Percentiles rank a stretch among this genome's conserved stretches.
Evolutionary conservation across 208 protist species (phyloP).

Genomic region (Acanthamoeba triangularis): DNA sequence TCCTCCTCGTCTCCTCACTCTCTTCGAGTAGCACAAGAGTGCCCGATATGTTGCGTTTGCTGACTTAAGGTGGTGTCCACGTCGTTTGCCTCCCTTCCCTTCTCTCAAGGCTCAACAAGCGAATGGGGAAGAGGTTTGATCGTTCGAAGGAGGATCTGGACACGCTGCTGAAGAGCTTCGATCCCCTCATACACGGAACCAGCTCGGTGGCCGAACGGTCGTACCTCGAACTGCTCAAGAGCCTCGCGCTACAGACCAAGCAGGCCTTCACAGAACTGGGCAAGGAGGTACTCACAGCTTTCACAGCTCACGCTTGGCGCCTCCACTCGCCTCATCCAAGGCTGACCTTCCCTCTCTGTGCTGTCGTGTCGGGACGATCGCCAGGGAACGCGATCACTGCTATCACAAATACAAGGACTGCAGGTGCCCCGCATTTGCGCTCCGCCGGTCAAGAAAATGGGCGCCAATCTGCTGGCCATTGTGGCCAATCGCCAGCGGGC

Average conservation of each 20-base stretch:
- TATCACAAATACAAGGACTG: background rate
- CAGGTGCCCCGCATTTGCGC: background rate
- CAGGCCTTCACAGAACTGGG: background rate
- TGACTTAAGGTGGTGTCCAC: background rate
- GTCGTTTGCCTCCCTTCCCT: background rate
- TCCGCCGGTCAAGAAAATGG: background rate
- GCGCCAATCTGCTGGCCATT: background rate
- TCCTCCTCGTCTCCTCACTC: background rate
- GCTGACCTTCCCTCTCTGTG: background rate
- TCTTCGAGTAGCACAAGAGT: background rate
- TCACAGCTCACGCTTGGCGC: background rate
- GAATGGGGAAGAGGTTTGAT: background rate
- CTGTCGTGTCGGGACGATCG: background rate
- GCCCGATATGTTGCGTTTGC: background rate
- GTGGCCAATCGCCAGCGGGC: conserved; percentile 23
- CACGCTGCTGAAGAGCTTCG: background rate
- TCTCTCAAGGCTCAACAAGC: conserved; percentile 11
- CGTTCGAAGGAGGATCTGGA: background rate
- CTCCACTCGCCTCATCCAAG: background rate
- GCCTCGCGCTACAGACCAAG: background rate
- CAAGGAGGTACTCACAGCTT: background rate
- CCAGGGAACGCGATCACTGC: background rate
- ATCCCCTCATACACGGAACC: background rate
- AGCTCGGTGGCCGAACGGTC: conserved; percentile 20
- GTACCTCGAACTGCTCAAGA: conserved; percentile 13